Percentiles rank a stretch among this genome's conserved stretches.
These are phyloP conservation scores for Takashimella tepidaria DNA, from an alignment of 1,284 basidiomycete genomes.

Conservation along the genomic window DNA sequence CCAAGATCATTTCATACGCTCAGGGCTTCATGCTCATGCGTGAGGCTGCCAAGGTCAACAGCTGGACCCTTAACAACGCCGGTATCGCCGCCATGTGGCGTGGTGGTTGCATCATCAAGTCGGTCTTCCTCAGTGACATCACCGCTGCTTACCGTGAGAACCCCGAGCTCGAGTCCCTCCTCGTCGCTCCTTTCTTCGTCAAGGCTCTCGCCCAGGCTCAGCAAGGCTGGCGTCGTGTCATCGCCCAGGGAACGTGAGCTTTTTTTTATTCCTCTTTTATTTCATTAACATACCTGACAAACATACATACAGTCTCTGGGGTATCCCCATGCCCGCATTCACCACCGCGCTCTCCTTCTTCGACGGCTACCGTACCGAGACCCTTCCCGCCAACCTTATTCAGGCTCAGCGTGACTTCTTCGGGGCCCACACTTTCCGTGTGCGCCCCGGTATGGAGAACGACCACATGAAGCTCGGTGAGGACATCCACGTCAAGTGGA, in stretches of 20 bases:
- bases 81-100: slow-evolving; percentile 99
- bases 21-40: slow-evolving; percentile 99
- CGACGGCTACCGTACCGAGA: slow-evolving; percentile 85
- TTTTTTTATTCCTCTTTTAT: not conserved
- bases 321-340: slow-evolving; percentile 93
- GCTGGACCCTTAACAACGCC: slow-evolving; percentile 63
- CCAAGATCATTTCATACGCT: slow-evolving; percentile 98
- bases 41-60: slow-evolving; percentile 91
- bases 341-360: slow-evolving; percentile 98
- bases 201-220: slow-evolving; percentile 92
- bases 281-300: not conserved
- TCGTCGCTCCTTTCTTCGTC: slow-evolving; percentile 98
- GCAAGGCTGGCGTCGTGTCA: slow-evolving; percentile 95
- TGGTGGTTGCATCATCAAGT: slow-evolving; percentile 97
- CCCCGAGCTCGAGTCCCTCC: slow-evolving; percentile 78
- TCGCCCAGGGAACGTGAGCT: slow-evolving; percentile 74
- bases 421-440: slow-evolving; percentile 81
- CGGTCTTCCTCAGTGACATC: slow-evolving; percentile 92
- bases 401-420: slow-evolving; percentile 74
- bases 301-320: slow-evolving; percentile 62
- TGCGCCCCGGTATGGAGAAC: slow-evolving; percentile 83
- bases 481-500: slow-evolving; percentile 69
- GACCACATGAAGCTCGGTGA: slow-evolving; percentile 68
- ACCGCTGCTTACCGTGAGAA: slow-evolving; percentile 88
- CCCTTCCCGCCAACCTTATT: slow-evolving; percentile 87